phyloP scores from a whole-genome alignment of 78 protist species.

The Trichosphaerium sp. region DNA sequence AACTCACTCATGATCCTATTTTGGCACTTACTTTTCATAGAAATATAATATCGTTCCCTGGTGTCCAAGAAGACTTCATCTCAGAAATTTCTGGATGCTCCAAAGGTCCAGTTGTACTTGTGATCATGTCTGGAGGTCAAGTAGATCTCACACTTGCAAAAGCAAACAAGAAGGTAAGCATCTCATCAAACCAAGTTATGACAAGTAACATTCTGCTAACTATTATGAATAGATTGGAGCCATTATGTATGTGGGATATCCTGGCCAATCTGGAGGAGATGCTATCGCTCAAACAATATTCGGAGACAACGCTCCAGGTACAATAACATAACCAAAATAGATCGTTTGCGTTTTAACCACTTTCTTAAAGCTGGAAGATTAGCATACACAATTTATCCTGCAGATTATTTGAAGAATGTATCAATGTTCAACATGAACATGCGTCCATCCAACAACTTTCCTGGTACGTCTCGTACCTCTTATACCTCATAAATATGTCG shows the following conservation, averaged over 20 bases:
- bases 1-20: background rate
- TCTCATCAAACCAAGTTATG: no score
- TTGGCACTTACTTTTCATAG: background rate
- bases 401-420: background rate
- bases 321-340: no score
- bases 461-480: no score
- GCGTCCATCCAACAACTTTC: background rate
- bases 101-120: background rate
- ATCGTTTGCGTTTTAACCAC: no score
- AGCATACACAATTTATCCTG: background rate
- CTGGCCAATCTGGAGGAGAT: constrained; percentile 24
- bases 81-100: background rate
- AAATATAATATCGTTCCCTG: constrained; percentile 19
- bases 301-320: no score
- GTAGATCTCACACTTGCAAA: background rate
- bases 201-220: background rate
- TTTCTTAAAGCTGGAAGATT: background rate
- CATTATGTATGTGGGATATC: constrained; percentile 8
- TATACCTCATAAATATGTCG: no score
- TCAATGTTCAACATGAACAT: background rate
- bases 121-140: constrained; percentile 1
- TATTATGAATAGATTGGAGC: background rate
- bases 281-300: constrained; percentile 11
- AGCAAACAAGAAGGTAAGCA: background rate
- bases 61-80: constrained; percentile 5